Evolutionary conservation across 73 alveolate genomes (phyloP).

Genomic region (Uronychia setigera): DNA sequence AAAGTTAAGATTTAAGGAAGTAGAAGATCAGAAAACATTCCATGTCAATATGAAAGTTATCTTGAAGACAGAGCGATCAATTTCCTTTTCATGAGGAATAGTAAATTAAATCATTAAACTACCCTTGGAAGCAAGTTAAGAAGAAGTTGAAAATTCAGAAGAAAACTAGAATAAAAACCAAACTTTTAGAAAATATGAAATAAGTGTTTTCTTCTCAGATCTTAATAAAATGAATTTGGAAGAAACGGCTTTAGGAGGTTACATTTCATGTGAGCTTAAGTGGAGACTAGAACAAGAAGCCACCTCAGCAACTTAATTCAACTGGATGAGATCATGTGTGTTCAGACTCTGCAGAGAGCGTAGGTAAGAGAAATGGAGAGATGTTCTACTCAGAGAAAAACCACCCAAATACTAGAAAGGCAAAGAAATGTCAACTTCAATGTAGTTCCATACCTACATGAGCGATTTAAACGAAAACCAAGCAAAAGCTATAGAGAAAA

Average conservation of each 20-base stretch:
- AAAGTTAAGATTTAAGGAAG: neutral
- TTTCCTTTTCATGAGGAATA: neutral
- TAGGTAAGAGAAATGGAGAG: neutral
- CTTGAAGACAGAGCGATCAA: neutral
- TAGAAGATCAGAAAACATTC: neutral
- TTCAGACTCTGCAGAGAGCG: neutral
- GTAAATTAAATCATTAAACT: neutral
- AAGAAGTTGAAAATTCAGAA: slow-evolving; percentile 1
- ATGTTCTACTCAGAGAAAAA: neutral
- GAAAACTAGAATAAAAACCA: neutral
- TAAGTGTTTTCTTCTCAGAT: neutral
- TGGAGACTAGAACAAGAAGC: slow-evolving; percentile 39
- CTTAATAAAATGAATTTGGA: neutral
- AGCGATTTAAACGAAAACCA: slow-evolving; percentile 18
- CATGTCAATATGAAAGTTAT: neutral
- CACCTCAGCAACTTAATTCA: slow-evolving; percentile 1
- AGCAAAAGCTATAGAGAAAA: neutral
- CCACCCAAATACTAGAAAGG: too few relatives aligned
- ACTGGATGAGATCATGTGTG: slow-evolving; percentile 18
- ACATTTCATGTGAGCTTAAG: neutral
- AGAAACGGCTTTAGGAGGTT: slow-evolving; percentile 21
- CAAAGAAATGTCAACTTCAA: too few relatives aligned
- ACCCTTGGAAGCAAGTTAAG: neutral
- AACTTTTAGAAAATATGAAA: neutral
- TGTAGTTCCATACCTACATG: too few relatives aligned